Percentiles rank a stretch among this genome's conserved stretches.
Evolutionary conservation across 495 filamentous ascomycete species (phyloP).

Genomic region (Aspergillus saccharolyticus): DNA sequence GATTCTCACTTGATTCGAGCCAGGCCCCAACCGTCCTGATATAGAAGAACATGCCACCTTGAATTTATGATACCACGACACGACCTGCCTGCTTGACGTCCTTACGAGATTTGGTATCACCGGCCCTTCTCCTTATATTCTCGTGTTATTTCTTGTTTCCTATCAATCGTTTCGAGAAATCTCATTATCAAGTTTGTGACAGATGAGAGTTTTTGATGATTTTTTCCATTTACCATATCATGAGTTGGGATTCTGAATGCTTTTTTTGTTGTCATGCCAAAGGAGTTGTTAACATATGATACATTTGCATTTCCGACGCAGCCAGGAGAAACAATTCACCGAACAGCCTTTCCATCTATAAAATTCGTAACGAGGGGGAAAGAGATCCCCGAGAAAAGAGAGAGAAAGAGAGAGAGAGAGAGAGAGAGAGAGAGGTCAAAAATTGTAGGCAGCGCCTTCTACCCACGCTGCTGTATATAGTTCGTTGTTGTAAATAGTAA

Average conservation of each 20-base stretch:
- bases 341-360: background rate
- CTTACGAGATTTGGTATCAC: background rate
- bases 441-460: no score
- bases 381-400: no score
- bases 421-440: no score
- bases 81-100: background rate
- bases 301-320: slow-evolving; percentile 1
- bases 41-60: background rate
- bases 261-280: slow-evolving; percentile 9
- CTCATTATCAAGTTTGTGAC: background rate
- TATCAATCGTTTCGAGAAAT: background rate
- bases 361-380: background rate
- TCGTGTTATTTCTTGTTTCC: slow-evolving; percentile 1
- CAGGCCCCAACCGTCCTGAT: background rate
- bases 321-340: background rate
- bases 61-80: slow-evolving; percentile 11
- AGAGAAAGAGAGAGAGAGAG: no score
- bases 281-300: slow-evolving; percentile 16
- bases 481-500: background rate
- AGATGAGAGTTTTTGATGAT: background rate
- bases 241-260: slow-evolving; percentile 28
- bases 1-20: slow-evolving; percentile 29
- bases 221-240: slow-evolving; percentile 8
- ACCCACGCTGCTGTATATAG: background rate
- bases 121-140: background rate